Percentiles rank a stretch among this genome's conserved stretches.
Conservation (phyloP, 768 basidiomycete species). For the Serendipita vermifera region DNA sequence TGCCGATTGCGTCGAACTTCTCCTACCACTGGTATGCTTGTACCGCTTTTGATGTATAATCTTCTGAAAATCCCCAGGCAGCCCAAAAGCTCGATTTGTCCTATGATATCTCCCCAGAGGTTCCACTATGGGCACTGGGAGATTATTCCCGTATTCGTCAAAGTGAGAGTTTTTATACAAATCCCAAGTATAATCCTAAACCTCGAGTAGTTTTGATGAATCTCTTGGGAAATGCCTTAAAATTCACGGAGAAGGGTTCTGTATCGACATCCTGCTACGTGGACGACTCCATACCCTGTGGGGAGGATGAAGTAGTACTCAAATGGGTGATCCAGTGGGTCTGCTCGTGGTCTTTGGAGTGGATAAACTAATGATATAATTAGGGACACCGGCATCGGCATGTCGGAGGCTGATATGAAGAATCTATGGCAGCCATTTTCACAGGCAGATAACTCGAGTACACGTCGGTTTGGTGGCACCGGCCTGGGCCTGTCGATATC, state of each 20-base stretch:
- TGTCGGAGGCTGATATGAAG: conserved; percentile 52
- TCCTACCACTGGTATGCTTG: conserved; percentile 42
- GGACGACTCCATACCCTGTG: conserved; percentile 26
- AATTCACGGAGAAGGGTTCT: conserved; percentile 52
- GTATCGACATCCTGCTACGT: conserved; percentile 50
- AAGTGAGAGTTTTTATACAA: conserved; percentile 28
- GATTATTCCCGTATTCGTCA: conserved; percentile 66
- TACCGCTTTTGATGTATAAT: no score
- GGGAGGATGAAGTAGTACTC: conserved; percentile 36
- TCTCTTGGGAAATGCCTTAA: conserved; percentile 62
- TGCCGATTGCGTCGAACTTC: conserved; percentile 65
- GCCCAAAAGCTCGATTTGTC: conserved; percentile 62
- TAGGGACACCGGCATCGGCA: conserved; percentile 62
- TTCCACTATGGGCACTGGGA: conserved; percentile 59
- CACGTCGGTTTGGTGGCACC: conserved; percentile 65
- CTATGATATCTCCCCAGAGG: conserved; percentile 53
- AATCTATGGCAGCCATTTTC: conserved; percentile 62
- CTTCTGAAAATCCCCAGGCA: conserved; percentile 25
- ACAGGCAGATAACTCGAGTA: conserved; percentile 68
- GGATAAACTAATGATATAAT: conserved; percentile 4
- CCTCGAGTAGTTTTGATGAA: conserved; percentile 51
- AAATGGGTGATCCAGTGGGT: conserved; percentile 54
- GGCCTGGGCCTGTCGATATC: conserved; percentile 65
- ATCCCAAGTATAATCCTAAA: neutral
- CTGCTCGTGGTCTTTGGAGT: neutral